Percentiles rank a stretch among this genome's conserved stretches.
phyloP scores from a whole-genome alignment of 176 grass and related monocot species.

The Luzula sylvatica region DNA sequence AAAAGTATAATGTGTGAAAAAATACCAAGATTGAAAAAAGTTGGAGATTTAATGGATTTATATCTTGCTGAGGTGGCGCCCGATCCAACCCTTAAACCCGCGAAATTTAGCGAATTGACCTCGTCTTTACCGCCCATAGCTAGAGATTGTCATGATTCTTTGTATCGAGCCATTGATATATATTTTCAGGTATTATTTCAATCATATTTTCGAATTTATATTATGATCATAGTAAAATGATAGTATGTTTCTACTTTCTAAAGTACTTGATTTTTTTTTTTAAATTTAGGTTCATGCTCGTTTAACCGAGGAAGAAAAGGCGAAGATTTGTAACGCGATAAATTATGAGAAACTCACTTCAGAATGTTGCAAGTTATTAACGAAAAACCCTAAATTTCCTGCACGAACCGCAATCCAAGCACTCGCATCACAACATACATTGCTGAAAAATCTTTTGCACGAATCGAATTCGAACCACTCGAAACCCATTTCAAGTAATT shows the following conservation, averaged over 20 bases:
- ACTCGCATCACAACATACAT: conserved; percentile 69
- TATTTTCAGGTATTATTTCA: conserved; percentile 64
- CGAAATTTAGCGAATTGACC: conserved; percentile 53
- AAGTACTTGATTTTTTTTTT: conserved; percentile 7
- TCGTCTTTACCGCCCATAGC: conserved; percentile 45
- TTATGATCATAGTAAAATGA: not conserved
- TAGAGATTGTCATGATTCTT: conserved; percentile 75
- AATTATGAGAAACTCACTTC: conserved; percentile 93
- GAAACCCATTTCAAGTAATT: conserved; percentile 3
- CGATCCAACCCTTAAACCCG: conserved; percentile 53
- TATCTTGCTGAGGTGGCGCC: conserved; percentile 89
- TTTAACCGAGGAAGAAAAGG: conserved; percentile 77
- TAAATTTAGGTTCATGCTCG: conserved; percentile 46
- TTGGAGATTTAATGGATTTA: conserved; percentile 51
- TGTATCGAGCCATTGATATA: conserved; percentile 81
- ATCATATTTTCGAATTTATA: conserved; percentile 26
- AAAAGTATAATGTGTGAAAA: conserved; percentile 11
- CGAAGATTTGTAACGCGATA: conserved; percentile 66
- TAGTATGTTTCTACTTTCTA: not conserved
- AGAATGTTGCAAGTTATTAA: conserved; percentile 80
- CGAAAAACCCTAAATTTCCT: conserved; percentile 55
- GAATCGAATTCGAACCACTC: not conserved
- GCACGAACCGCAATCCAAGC: conserved; percentile 75
- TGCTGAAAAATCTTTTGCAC: conserved; percentile 62
- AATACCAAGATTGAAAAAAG: conserved; percentile 44